A percentile compares a stretch with the other conserved stretches of the same genome.
Conservation (phyloP, 768 basidiomycete species). For the Boletus insuetus region DNA sequence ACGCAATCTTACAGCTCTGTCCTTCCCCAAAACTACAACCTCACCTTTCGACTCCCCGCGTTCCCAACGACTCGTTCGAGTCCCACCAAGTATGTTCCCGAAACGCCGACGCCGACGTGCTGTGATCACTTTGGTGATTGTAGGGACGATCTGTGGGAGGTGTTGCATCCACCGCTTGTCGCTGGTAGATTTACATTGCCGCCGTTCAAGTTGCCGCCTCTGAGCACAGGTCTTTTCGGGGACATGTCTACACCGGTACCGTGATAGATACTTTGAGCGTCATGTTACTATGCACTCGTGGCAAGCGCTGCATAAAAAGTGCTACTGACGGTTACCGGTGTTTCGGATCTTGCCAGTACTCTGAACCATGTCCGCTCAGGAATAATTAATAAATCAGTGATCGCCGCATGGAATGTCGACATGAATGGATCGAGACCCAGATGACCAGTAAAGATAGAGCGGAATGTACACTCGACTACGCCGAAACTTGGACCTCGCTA, state of each 20-base stretch:
- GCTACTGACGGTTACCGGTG: too few relatives aligned
- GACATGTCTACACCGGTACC: not conserved
- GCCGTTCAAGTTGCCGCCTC: slow-evolving; percentile 24
- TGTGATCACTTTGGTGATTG: slow-evolving; percentile 26
- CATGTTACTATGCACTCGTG: not conserved
- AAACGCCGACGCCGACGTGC: slow-evolving; percentile 28
- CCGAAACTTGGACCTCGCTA: too few relatives aligned
- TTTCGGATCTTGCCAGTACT: too few relatives aligned
- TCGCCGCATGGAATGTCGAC: too few relatives aligned
- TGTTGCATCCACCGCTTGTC: slow-evolving; percentile 25
- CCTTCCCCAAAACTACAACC: not conserved
- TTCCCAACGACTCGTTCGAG: not conserved
- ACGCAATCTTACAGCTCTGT: not conserved
- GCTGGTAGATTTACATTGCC: slow-evolving; percentile 15
- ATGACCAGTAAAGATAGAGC: too few relatives aligned
- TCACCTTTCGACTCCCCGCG: slow-evolving; percentile 15
- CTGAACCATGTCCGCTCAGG: too few relatives aligned
- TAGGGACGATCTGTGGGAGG: slow-evolving; percentile 23
- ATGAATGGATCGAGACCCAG: too few relatives aligned
- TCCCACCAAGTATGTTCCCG: slow-evolving; percentile 5
- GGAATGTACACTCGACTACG: too few relatives aligned
- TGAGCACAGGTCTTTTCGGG: slow-evolving; percentile 14
- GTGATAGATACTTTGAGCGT: not conserved
- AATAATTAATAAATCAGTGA: too few relatives aligned
- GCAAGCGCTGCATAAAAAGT: not conserved